Conservation (phyloP, 2,329 filamentous ascomycete species). For the Ilyonectria destructans region DNA sequence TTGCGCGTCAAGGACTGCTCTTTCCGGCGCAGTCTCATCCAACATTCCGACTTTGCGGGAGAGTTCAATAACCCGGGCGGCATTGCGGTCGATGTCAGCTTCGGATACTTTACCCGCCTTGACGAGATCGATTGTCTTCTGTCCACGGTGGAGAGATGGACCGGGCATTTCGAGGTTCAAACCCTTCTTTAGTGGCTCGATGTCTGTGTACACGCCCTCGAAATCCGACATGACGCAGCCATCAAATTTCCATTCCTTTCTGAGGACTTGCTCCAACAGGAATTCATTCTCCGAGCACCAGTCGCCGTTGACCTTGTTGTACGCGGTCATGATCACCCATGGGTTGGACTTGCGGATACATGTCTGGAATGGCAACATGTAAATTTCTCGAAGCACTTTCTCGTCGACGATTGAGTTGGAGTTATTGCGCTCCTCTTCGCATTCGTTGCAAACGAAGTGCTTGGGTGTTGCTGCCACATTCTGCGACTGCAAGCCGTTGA, state of each 20-base stretch:
- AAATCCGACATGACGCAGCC: conserved; percentile 54
- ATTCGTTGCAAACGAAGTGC: conserved; percentile 61
- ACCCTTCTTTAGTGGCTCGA: conserved; percentile 47
- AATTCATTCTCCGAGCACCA: conserved; percentile 36
- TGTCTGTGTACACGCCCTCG: conserved; percentile 51
- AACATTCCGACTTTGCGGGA: conserved; percentile 15
- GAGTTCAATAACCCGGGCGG: conserved; percentile 6
- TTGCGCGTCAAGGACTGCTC: conserved; percentile 41
- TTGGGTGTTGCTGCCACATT: conserved; percentile 59
- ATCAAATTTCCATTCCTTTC: conserved; percentile 48
- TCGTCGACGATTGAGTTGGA: conserved; percentile 36
- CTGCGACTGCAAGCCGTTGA: conserved; percentile 59
- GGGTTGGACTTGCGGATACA: conserved; percentile 67
- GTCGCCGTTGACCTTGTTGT: conserved; percentile 45
- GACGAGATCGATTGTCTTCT: conserved; percentile 8
- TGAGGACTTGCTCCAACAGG: too few relatives aligned
- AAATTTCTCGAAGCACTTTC: conserved; percentile 52
- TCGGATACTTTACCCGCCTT: neutral
- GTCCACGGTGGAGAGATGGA: conserved; percentile 7
- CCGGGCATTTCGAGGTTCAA: conserved; percentile 36
- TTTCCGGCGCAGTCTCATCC: conserved; percentile 20
- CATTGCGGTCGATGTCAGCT: conserved; percentile 5
- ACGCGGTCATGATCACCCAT: conserved; percentile 57
- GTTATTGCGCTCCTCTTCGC: conserved; percentile 43
- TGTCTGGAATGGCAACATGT: conserved; percentile 60